Percentiles rank a stretch among this genome's conserved stretches.
Evolutionary conservation across 495 filamentous ascomycete genomes (phyloP).

Genomic region (Penicillium canescens): DNA sequence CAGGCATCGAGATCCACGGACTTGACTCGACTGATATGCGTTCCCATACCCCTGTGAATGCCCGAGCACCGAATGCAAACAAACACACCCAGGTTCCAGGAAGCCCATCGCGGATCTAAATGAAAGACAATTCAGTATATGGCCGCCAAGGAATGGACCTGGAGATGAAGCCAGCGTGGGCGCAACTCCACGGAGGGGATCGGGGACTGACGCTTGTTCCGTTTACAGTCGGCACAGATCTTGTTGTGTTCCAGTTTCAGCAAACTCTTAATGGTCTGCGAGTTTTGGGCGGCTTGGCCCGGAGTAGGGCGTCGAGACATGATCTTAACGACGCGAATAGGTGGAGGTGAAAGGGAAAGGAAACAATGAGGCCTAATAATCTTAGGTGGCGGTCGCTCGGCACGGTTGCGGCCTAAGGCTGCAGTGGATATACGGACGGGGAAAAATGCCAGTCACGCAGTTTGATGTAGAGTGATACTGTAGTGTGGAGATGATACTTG

Average conservation of each 20-base stretch:
- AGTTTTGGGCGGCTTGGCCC: slow-evolving; percentile 85
- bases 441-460: slow-evolving; percentile 22
- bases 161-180: background rate
- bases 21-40: slow-evolving; percentile 96
- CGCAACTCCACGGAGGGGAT: slow-evolving; percentile 16
- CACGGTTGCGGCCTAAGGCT: slow-evolving; percentile 25
- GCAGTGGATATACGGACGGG: slow-evolving; percentile 12
- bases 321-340: slow-evolving; percentile 18
- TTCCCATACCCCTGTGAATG: slow-evolving; percentile 98
- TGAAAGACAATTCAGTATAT: slow-evolving; percentile 10
- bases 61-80: slow-evolving; percentile 97
- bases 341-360: slow-evolving; percentile 14
- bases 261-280: slow-evolving; percentile 84
- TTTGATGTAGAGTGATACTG: slow-evolving; percentile 11
- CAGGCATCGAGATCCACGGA: slow-evolving; percentile 96
- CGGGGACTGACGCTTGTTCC: slow-evolving; percentile 80
- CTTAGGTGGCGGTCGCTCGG: slow-evolving; percentile 24
- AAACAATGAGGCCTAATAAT: slow-evolving; percentile 22
- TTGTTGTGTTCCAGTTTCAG: slow-evolving; percentile 94
- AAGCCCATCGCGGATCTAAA: slow-evolving; percentile 94
- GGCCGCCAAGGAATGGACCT: background rate
- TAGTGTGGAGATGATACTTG: no score
- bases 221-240: slow-evolving; percentile 96
- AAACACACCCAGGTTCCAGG: slow-evolving; percentile 95
- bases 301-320: slow-evolving; percentile 88